Evolutionary conservation across 2,329 filamentous ascomycete genomes (phyloP).

Genomic region (Colletotrichum filicis): DNA sequence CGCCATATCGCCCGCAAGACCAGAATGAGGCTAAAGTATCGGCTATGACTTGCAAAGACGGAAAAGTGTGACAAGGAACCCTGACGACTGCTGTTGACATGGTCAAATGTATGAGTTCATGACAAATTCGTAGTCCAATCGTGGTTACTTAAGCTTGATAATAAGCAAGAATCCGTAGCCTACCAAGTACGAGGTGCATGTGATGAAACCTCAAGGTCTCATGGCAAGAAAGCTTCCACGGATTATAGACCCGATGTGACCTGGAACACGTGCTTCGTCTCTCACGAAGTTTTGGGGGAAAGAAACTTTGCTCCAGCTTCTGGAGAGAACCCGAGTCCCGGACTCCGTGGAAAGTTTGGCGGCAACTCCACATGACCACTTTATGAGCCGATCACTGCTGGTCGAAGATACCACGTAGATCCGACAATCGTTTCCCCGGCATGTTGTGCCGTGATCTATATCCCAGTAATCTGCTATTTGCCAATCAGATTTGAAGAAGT

Average conservation of each 20-base stretch:
- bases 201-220: not conserved
- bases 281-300: not conserved
- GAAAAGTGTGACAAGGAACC: not conserved
- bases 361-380: not conserved
- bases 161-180: not conserved
- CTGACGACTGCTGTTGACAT: not conserved
- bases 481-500: too few relatives aligned
- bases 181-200: not conserved
- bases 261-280: not conserved
- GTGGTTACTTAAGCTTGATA: not conserved
- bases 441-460: too few relatives aligned
- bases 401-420: not conserved
- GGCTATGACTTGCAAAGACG: not conserved
- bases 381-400: not conserved
- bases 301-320: not conserved
- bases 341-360: not conserved
- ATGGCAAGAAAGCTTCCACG: not conserved
- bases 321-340: not conserved
- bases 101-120: too few relatives aligned
- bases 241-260: not conserved
- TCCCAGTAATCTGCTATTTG: too few relatives aligned
- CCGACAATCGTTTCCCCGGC: not conserved
- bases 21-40: not conserved
- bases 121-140: not conserved
- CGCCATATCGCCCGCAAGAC: not conserved